phyloP scores from a whole-genome alignment of 331 rosid species.

The Prunus yedoensis region DNA sequence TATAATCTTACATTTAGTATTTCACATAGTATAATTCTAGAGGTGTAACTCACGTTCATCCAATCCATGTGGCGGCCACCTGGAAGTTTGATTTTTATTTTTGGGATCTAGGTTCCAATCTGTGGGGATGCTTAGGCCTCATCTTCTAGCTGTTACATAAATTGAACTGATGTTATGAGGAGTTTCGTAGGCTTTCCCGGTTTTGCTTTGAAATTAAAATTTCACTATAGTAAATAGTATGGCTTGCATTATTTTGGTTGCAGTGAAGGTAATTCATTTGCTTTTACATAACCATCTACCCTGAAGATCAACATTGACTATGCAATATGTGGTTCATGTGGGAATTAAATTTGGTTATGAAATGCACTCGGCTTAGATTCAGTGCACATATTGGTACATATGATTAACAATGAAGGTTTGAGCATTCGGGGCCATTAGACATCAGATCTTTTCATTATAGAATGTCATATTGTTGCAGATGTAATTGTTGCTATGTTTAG shows the following conservation, averaged over 20 bases:
- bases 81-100: not conserved
- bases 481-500: not conserved
- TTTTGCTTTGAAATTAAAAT: not conserved
- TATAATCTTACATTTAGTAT: not conserved
- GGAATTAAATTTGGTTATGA: not conserved
- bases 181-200: not conserved
- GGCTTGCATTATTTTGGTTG: slow-evolving; percentile 1
- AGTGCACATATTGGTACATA: not conserved
- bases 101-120: not conserved
- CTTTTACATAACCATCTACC: not conserved
- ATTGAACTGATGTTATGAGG: not conserved
- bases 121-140: not conserved
- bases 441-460: not conserved
- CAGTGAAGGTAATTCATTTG: not conserved
- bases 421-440: not conserved
- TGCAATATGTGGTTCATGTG: not conserved
- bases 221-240: not conserved
- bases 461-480: not conserved
- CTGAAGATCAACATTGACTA: not conserved
- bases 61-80: not conserved
- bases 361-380: not conserved
- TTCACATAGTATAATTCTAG: not conserved
- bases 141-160: not conserved
- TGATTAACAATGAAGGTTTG: not conserved
- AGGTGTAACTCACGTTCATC: not conserved